These are phyloP conservation scores for Cercospora zeae-maydis DNA, from an alignment of 2,329 filamentous ascomycete species.

Conservation along the genomic window DNA sequence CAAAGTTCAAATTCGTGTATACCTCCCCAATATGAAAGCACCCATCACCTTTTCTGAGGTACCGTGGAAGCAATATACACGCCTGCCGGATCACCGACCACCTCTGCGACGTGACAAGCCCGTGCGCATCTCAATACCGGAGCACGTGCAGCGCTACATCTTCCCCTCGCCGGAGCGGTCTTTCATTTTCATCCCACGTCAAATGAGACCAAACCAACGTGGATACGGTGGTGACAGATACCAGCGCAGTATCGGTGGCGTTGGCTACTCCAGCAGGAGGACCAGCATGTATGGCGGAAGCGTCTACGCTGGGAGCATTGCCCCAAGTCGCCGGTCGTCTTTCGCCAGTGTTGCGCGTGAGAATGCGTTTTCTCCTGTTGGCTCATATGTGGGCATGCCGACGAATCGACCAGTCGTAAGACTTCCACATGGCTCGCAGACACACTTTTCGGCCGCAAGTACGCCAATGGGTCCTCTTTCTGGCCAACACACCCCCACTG, in stretches of 20 bases:
- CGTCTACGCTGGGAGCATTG: constrained; percentile 78
- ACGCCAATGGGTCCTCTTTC: constrained; percentile 35
- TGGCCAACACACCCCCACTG: constrained; percentile 44
- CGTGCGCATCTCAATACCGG: constrained; percentile 85
- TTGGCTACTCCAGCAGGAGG: constrained; percentile 65
- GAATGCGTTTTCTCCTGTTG: constrained; percentile 71
- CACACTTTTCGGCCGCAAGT: constrained; percentile 33
- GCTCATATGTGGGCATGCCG: constrained; percentile 58
- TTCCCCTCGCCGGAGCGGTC: constrained; percentile 87
- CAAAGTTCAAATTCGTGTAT: constrained; percentile 80
- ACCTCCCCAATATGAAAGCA: constrained; percentile 69
- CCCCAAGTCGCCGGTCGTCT: constrained; percentile 85
- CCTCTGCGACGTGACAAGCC: constrained; percentile 94
- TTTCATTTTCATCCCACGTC: constrained; percentile 96
- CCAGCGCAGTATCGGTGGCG: constrained; percentile 67
- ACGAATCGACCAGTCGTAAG: constrained; percentile 76
- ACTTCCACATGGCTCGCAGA: constrained; percentile 62
- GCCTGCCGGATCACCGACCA: constrained; percentile 88
- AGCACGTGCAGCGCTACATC: constrained; percentile 76
- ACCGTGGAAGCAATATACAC: constrained; percentile 84
- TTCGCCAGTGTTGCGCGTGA: constrained; percentile 66
- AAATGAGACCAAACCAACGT: constrained; percentile 89
- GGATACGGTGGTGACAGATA: constrained; percentile 64
- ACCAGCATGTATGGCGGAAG: constrained; percentile 83
- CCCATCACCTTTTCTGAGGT: constrained; percentile 70